Evolutionary conservation across 371 early-diverging fungal species (phyloP).

Genomic region (Capillidium heterosporum): DNA sequence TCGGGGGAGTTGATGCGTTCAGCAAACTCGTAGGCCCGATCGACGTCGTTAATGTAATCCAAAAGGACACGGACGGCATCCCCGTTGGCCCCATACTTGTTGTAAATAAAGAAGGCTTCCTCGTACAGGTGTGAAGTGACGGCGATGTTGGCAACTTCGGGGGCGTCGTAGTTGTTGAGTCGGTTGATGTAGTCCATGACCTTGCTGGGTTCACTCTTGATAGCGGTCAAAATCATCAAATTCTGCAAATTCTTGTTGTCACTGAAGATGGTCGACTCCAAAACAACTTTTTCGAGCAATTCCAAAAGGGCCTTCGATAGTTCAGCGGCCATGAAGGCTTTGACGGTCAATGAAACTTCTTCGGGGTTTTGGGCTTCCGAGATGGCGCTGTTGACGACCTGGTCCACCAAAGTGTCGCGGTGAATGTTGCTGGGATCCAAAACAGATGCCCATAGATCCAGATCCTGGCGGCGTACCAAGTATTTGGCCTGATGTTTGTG

Average conservation of each 20-base stretch:
- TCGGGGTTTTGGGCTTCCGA: conserved; percentile 92
- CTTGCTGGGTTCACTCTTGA: conserved; percentile 77
- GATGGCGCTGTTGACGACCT: conserved; percentile 68
- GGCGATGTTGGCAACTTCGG: conserved; percentile 90
- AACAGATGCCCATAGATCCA: conserved; percentile 68
- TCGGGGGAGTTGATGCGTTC: conserved; percentile 73
- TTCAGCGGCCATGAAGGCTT: conserved; percentile 93
- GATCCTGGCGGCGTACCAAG: conserved; percentile 75
- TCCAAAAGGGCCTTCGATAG: conserved; percentile 90
- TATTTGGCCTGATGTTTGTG: conserved; percentile 97
- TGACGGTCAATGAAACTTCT: conserved; percentile 89
- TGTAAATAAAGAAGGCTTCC: conserved; percentile 91
- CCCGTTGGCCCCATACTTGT: conserved; percentile 71
- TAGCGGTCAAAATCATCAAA: conserved; percentile 90
- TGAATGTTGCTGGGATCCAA: conserved; percentile 58
- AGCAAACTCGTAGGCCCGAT: conserved; percentile 90
- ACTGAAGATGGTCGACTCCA: conserved; percentile 77
- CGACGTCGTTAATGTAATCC: conserved; percentile 75
- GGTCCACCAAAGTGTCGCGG: conserved; percentile 82
- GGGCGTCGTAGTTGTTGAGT: conserved; percentile 86
- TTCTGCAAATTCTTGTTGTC: conserved; percentile 95
- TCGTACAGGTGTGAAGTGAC: conserved; percentile 73
- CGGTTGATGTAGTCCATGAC: conserved; percentile 88
- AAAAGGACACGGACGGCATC: conserved; percentile 80
- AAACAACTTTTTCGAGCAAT: conserved; percentile 85